Evolutionary conservation across 805 yeast species (phyloP).

Genomic region (Vanderwaltozyma polyspora): DNA sequence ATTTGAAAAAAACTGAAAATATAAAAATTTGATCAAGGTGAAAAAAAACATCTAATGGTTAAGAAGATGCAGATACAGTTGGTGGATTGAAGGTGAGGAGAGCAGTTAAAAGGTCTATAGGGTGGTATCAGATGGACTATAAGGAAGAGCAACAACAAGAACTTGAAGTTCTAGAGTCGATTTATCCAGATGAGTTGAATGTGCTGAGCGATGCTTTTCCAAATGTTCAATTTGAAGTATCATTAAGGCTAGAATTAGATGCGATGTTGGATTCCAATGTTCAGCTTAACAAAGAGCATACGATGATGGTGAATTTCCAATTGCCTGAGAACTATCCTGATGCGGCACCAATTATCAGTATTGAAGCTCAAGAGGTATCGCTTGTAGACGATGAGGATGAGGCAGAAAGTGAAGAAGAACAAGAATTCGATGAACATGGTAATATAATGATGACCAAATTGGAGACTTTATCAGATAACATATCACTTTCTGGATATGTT

Average conservation of each 20-base stretch:
- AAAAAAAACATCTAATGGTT: too few relatives aligned
- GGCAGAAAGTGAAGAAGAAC: slow-evolving; percentile 27
- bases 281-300: slow-evolving; percentile 43
- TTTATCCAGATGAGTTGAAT: slow-evolving; percentile 78
- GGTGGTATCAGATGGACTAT: slow-evolving; percentile 70
- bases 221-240: slow-evolving; percentile 29
- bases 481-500: slow-evolving; percentile 44
- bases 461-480: slow-evolving; percentile 43
- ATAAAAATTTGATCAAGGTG: too few relatives aligned
- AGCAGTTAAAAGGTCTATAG: too few relatives aligned
- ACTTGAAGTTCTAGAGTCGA: slow-evolving; percentile 77
- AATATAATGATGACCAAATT: slow-evolving; percentile 36
- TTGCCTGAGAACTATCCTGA: slow-evolving; percentile 81
- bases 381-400: slow-evolving; percentile 28
- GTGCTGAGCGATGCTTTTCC: slow-evolving; percentile 40
- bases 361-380: slow-evolving; percentile 28
- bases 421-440: slow-evolving; percentile 35
- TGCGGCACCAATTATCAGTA: slow-evolving; percentile 48
- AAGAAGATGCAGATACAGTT: too few relatives aligned
- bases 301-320: slow-evolving; percentile 44
- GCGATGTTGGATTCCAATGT: slow-evolving; percentile 7
- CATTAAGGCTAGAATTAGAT: slow-evolving; percentile 52
- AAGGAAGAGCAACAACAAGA: slow-evolving; percentile 82
- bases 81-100: not conserved
- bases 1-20: too few relatives aligned